These are phyloP conservation scores for Rhazya stricta DNA, from an alignment of 257 asterid species.

Conservation along the genomic window DNA sequence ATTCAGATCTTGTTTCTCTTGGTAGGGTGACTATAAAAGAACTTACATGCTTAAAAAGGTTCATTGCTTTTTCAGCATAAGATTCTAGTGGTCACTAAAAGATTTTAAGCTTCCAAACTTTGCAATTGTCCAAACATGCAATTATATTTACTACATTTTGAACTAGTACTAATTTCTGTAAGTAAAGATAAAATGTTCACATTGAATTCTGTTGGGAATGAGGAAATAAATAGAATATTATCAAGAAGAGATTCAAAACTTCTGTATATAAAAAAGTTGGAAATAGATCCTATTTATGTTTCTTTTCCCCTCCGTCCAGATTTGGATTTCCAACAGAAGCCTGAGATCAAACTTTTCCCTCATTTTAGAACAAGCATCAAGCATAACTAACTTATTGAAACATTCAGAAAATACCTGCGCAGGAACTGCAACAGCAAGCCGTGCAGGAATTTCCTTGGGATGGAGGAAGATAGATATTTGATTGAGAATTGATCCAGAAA, in stretches of 20 bases:
- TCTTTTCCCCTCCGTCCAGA: background rate
- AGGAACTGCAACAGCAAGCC: conserved; percentile 78
- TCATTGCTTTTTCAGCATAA: background rate
- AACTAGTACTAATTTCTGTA: background rate
- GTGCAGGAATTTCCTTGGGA: conserved; percentile 46
- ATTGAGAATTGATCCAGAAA: conserved; percentile 58
- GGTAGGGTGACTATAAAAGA: background rate
- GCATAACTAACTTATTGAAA: background rate
- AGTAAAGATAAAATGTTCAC: background rate
- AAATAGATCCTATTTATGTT: background rate
- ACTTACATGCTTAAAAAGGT: background rate
- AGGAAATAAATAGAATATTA: background rate
- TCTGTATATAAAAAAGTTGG: background rate
- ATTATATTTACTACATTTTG: background rate
- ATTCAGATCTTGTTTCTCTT: background rate
- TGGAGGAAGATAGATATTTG: conserved; percentile 16
- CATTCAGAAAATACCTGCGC: conserved; percentile 41
- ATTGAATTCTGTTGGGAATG: background rate
- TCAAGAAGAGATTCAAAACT: background rate
- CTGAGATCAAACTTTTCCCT: background rate
- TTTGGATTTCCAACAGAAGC: background rate
- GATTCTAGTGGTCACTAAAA: background rate
- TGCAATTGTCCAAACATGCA: background rate
- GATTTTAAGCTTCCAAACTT: background rate
- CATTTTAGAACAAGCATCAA: background rate